Percentiles rank a stretch among this genome's conserved stretches.
Conservation (phyloP, 2,329 filamentous ascomycete species). For the Trichoderma sp. region DNA sequence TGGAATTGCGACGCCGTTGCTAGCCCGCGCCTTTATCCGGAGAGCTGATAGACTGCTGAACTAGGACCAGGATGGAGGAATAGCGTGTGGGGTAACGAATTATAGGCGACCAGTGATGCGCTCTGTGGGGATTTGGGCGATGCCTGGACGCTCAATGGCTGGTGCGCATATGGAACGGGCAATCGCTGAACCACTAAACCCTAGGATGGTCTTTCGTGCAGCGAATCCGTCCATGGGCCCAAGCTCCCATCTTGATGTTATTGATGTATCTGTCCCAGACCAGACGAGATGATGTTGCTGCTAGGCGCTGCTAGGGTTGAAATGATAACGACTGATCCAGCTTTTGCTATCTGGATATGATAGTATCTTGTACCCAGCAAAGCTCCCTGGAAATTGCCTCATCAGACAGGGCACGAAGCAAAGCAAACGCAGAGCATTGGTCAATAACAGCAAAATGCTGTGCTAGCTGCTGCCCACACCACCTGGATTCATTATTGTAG, state of each 20-base stretch:
- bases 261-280: background rate
- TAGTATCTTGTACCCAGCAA: background rate
- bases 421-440: background rate
- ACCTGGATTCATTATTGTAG: background rate
- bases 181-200: constrained; percentile 10
- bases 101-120: background rate
- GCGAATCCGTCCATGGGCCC: background rate
- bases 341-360: background rate
- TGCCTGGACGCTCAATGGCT: background rate
- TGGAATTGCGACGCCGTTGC: constrained; percentile 16
- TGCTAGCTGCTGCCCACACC: background rate
- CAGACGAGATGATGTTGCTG: background rate
- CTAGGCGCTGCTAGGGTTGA: background rate
- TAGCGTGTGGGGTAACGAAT: constrained; percentile 25
- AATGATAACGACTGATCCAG: background rate
- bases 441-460: background rate
- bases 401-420: background rate
- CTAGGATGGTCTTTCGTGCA: background rate
- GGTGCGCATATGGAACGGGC: background rate
- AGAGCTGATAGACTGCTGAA: background rate
- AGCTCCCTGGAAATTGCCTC: background rate
- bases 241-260: background rate
- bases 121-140: background rate
- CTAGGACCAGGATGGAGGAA: constrained; percentile 19
- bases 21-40: constrained; percentile 23